Percentiles rank a stretch among this genome's conserved stretches.
Conservation (phyloP, 768 basidiomycete genomes). For the Lactarius tabidus region DNA sequence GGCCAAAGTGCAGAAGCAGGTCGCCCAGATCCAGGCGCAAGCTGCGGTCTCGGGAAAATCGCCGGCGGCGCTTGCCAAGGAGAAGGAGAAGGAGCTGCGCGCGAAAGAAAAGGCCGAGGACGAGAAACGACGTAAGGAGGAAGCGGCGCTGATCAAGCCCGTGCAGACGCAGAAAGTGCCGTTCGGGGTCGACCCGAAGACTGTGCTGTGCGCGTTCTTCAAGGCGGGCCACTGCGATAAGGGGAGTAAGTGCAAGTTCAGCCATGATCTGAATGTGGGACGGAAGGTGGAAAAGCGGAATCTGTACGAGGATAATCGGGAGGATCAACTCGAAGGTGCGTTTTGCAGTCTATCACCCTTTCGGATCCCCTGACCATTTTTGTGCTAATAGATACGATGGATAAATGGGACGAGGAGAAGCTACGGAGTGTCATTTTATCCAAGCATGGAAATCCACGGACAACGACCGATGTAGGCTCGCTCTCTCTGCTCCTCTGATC, state of each 20-base stretch:
- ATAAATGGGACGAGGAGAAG: conserved; percentile 95
- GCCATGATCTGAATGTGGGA: conserved; percentile 85
- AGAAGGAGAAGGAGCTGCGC: conserved; percentile 74
- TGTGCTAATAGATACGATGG: conserved; percentile 79
- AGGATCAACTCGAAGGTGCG: conserved; percentile 73
- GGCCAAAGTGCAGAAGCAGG: conserved; percentile 83
- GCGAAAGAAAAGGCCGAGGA: conserved; percentile 74
- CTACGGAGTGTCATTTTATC: conserved; percentile 80
- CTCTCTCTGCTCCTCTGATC: conserved; percentile 1
- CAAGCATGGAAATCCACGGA: conserved; percentile 87
- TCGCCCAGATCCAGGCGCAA: conserved; percentile 77
- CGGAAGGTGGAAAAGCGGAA: conserved; percentile 95
- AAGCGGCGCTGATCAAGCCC: conserved; percentile 77
- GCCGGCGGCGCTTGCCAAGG: conserved; percentile 72
- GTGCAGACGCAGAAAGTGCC: conserved; percentile 83
- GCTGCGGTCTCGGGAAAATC: conserved; percentile 74
- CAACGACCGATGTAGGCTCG: conserved; percentile 79
- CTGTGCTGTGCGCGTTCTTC: conserved; percentile 85
- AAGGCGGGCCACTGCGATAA: conserved; percentile 94
- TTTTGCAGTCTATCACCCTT: conserved; percentile 13
- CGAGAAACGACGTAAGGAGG: conserved; percentile 81
- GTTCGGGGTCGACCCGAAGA: conserved; percentile 96
- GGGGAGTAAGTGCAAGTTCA: conserved; percentile 95
- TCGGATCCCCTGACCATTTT: not conserved
- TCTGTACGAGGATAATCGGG: conserved; percentile 83